A percentile compares a stretch with the other conserved stretches of the same genome.
These are phyloP conservation scores for Aspergillus quadrilineatus DNA, from an alignment of 2,329 filamentous ascomycete species.

Conservation along the genomic window DNA sequence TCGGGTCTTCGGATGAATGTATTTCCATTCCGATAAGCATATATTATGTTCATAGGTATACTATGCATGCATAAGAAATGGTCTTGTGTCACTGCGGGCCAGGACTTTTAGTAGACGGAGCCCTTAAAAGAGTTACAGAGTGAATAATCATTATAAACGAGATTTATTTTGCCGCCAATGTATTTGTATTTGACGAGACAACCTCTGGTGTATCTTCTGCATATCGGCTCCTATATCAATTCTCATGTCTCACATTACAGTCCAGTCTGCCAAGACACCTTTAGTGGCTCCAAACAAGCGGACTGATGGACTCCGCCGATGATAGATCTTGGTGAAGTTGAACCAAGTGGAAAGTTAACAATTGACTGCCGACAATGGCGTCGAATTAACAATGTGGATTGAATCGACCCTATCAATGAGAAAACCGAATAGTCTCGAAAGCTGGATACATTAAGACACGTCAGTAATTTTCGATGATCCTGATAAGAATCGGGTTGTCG, in stretches of 20 bases:
- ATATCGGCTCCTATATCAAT: neutral
- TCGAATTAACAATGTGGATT: neutral
- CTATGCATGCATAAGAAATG: no score
- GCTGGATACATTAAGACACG: neutral
- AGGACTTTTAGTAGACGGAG: no score
- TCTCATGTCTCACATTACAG: neutral
- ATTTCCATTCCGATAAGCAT: no score
- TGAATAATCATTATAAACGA: no score
- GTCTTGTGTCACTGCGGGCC: no score
- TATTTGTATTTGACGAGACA: no score
- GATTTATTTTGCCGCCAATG: no score
- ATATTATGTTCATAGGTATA: no score
- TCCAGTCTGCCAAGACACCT: no score
- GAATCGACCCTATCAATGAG: neutral
- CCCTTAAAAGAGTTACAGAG: no score
- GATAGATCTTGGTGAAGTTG: neutral
- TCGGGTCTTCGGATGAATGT: no score
- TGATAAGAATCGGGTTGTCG: neutral
- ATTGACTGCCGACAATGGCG: neutral
- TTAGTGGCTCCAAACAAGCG: neutral
- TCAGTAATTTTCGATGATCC: constrained; percentile 3
- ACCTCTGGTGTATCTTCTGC: no score
- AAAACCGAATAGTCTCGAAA: neutral
- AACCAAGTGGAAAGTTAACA: neutral
- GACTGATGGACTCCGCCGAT: neutral